Evolutionary conservation across 441 rosid species (phyloP).

Genomic region (Pelargonium fulgidum): DNA sequence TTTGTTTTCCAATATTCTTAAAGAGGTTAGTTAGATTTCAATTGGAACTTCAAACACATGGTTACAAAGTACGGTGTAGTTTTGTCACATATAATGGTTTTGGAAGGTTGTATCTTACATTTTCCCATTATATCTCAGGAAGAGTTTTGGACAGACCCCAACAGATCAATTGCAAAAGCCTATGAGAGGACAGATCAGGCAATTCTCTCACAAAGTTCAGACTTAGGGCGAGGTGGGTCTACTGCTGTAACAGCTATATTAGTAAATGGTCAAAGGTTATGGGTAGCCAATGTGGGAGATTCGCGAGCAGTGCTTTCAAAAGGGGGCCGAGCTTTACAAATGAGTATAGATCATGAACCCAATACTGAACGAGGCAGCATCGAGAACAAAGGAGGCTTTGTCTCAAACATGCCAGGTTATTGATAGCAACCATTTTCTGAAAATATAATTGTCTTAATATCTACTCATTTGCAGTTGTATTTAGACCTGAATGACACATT

Average conservation of each 20-base stretch:
- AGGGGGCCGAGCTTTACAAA: slow-evolving; percentile 54
- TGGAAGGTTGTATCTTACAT: slow-evolving; percentile 15
- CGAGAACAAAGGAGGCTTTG: slow-evolving; percentile 81
- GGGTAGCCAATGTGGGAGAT: slow-evolving; percentile 88
- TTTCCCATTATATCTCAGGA: slow-evolving; percentile 39
- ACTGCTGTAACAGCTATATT: slow-evolving; percentile 87
- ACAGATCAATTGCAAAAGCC: slow-evolving; percentile 57
- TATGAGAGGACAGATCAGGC: slow-evolving; percentile 84
- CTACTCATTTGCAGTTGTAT: background rate
- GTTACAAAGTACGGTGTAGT: slow-evolving; percentile 5
- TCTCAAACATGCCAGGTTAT: slow-evolving; percentile 91
- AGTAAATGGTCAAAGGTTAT: slow-evolving; percentile 49
- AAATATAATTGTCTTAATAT: background rate
- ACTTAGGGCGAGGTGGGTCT: slow-evolving; percentile 80
- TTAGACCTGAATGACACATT: background rate
- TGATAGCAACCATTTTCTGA: slow-evolving; percentile 2
- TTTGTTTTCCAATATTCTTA: slow-evolving; percentile 67
- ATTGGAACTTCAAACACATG: slow-evolving; percentile 6
- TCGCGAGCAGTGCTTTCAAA: slow-evolving; percentile 77
- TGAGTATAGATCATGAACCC: slow-evolving; percentile 80
- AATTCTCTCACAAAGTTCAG: slow-evolving; percentile 60
- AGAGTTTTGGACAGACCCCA: slow-evolving; percentile 66
- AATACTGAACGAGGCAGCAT: slow-evolving; percentile 75
- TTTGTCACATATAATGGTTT: slow-evolving; percentile 11
- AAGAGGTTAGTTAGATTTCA: slow-evolving; percentile 46